Conservation (phyloP, 257 asterid genomes). For the Gentiana straminea region DNA sequence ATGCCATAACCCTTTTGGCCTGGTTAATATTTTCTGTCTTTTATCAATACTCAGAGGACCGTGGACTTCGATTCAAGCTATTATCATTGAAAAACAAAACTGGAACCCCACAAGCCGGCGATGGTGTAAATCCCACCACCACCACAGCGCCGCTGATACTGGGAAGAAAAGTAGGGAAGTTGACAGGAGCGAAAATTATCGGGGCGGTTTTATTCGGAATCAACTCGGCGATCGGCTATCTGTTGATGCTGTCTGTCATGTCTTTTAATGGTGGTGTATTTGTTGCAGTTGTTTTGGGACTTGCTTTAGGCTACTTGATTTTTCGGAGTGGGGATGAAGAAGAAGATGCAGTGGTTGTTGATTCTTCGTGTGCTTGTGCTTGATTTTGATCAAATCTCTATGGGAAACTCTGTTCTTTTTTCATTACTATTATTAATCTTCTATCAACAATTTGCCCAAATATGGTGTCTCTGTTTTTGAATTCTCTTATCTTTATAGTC, state of each 20-base stretch:
- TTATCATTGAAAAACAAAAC: slow-evolving; percentile 7
- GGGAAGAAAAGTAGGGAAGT: slow-evolving; percentile 11
- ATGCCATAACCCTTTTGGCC: slow-evolving; percentile 51
- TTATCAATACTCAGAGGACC: slow-evolving; percentile 84
- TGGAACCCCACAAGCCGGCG: slow-evolving; percentile 8
- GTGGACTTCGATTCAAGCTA: slow-evolving; percentile 54
- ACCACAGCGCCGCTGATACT: slow-evolving; percentile 38
- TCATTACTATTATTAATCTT: neutral
- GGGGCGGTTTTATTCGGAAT: slow-evolving; percentile 55
- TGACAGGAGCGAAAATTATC: slow-evolving; percentile 22
- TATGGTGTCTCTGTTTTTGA: neutral
- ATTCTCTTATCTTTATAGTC: neutral
- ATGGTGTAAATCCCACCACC: slow-evolving; percentile 4
- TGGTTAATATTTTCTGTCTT: slow-evolving; percentile 46
- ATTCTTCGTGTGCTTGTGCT: slow-evolving; percentile 74
- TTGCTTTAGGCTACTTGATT: slow-evolving; percentile 52
- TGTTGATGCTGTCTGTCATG: slow-evolving; percentile 83
- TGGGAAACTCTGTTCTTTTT: neutral
- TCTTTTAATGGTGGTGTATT: slow-evolving; percentile 84
- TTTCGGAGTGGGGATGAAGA: slow-evolving; percentile 57
- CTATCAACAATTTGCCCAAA: neutral
- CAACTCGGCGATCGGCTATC: slow-evolving; percentile 72
- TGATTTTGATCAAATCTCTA: neutral
- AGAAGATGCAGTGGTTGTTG: slow-evolving; percentile 34
- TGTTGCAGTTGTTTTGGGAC: slow-evolving; percentile 54